phyloP scores from a whole-genome alignment of 495 filamentous ascomycete genomes.

The Aspergillus homomorphus region DNA sequence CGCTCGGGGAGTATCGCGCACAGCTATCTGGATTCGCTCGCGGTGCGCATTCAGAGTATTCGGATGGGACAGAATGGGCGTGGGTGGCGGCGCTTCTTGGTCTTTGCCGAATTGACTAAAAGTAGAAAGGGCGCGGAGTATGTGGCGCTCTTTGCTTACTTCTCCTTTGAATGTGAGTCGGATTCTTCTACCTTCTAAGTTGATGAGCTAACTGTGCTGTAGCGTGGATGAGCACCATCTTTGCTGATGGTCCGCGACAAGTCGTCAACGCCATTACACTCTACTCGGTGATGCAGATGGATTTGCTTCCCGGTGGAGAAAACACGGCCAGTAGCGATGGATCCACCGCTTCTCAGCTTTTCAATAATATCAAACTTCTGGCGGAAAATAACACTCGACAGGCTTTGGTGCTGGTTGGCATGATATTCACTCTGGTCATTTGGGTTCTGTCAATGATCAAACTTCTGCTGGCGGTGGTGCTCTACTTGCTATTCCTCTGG shows the following conservation, averaged over 20 bases:
- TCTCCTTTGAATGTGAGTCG: constrained; percentile 82
- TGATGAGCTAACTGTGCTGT: background rate
- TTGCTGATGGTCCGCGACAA: constrained; percentile 89
- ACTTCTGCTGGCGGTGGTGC: constrained; percentile 64
- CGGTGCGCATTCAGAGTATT: constrained; percentile 76
- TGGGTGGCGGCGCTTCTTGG: constrained; percentile 83
- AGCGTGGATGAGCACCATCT: constrained; percentile 84
- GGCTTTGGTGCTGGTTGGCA: constrained; percentile 77
- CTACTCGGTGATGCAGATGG: constrained; percentile 69
- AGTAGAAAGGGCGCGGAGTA: constrained; percentile 89
- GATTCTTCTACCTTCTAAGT: background rate
- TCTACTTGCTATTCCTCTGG: constrained; percentile 87
- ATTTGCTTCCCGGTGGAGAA: constrained; percentile 60
- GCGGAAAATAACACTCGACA: constrained; percentile 69
- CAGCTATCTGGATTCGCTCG: constrained; percentile 83
- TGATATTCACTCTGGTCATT: constrained; percentile 87
- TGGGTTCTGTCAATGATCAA: constrained; percentile 82
- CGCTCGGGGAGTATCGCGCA: constrained; percentile 81
- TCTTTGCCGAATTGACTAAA: constrained; percentile 89
- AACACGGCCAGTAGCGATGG: constrained; percentile 48
- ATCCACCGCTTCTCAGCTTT: constrained; percentile 58
- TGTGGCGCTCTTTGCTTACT: constrained; percentile 88
- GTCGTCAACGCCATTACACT: constrained; percentile 85
- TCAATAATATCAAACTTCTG: constrained; percentile 70
- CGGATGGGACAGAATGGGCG: constrained; percentile 59